Evolutionary conservation across 345 rosid species (phyloP), one percentile per base, ranked within the genome.

Genomic region (Aethionema arabicum): DNA sequence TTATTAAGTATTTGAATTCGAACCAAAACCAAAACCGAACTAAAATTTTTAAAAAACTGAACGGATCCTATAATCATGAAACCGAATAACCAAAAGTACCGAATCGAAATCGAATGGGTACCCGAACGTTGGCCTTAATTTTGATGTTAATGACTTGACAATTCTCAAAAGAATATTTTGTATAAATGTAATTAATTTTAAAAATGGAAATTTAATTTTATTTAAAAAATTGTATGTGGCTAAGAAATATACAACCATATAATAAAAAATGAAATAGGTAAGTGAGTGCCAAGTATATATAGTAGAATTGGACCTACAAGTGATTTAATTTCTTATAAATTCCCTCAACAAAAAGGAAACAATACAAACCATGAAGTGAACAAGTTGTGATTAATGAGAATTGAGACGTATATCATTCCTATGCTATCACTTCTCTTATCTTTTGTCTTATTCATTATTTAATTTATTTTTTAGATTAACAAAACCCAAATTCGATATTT

Each of bases 211-310:
- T 39, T 9, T 8, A 10, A 21, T 16, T 12, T 13, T 31, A 11
- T 0, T 8, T 42, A 54, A 10, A n/a, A n/a, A 1, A 6, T 14
- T 41, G 9, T 45, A 10, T 63, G 74, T 63, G 74, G 74, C 60
- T 35, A 5, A 64, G 59, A 41, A 63, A 43, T 0, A 33, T 56
- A 38, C 55, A 63, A 30, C 36, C 29, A 57, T 63, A 21, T 21
- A 21, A 21, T 0, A 42, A 33, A 39, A 35, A 63, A 29, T 41
- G 56, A 31, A 50, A 63, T 27, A 56, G 65, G 60, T 63, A 65
- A 42, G 57, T 12, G 38, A 56, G 48, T 51, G 64, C 74, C 74
- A 70, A 63, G 74, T 63, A 70, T 70, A 70, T 70, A 57, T 56
- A 60, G 63, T 57, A 36, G 65, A 11, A 69, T 70, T 63, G 74